Evolutionary conservation across 345 rosid genomes (phyloP).

Genomic region (Euclidium syriacum): DNA sequence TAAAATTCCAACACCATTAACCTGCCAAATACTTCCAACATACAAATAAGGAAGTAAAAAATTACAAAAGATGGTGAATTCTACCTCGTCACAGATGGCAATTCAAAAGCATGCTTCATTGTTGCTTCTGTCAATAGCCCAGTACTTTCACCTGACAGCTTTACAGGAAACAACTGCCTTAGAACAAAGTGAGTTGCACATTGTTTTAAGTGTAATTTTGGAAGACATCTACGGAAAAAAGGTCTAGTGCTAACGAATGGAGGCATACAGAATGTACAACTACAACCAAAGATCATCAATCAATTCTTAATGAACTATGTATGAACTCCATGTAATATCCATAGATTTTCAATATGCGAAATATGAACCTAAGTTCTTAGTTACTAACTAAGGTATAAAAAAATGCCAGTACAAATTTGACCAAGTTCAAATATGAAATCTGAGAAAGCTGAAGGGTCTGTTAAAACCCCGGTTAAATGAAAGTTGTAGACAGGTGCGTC

Average conservation of each 20-base stretch:
- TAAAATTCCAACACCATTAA: not conserved
- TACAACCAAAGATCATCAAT: conserved; percentile 5
- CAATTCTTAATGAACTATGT: not conserved
- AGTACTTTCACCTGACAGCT: conserved; percentile 35
- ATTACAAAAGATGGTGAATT: not conserved
- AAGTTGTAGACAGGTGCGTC: conserved; percentile 1
- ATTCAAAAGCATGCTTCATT: conserved; percentile 46
- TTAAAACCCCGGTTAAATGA: not conserved
- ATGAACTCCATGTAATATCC: not conserved
- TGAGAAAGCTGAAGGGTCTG: not conserved
- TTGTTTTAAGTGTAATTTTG: not conserved
- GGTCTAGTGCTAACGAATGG: not conserved
- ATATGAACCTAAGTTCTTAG: conserved; percentile 7
- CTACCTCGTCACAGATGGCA: conserved; percentile 64
- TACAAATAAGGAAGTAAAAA: not conserved
- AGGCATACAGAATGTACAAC: conserved; percentile 5
- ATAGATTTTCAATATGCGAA: not conserved
- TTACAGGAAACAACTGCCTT: conserved; percentile 15
- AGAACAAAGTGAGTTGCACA: not conserved
- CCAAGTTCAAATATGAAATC: conserved; percentile 3
- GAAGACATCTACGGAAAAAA: not conserved
- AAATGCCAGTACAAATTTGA: not conserved
- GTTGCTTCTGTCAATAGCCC: conserved; percentile 44
- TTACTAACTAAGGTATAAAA: not conserved
- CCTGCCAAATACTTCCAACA: conserved; percentile 6